Percentiles rank a stretch among this genome's conserved stretches.
phyloP scores from a whole-genome alignment of 139 green algal genomes.

The Picochlorum sp. region DNA sequence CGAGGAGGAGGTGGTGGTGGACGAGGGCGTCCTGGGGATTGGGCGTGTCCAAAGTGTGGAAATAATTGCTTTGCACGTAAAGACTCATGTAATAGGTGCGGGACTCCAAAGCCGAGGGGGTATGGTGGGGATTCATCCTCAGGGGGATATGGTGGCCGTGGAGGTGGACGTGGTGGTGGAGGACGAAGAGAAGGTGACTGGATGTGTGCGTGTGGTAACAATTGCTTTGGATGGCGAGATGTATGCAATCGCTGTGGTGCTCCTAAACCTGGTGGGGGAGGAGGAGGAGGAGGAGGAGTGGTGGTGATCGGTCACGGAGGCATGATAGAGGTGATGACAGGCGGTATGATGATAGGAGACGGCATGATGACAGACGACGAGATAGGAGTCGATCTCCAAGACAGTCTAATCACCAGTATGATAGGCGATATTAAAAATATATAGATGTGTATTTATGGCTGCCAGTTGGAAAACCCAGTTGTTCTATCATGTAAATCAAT shows the following conservation, averaged over 20 bases:
- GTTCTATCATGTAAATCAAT: slow-evolving; percentile 27
- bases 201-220: slow-evolving; percentile 74
- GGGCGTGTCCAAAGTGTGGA: slow-evolving; percentile 66
- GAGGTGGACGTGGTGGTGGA: slow-evolving; percentile 1
- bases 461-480: slow-evolving; percentile 32
- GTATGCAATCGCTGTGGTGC: slow-evolving; percentile 67
- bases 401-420: neutral
- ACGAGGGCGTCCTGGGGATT: slow-evolving; percentile 47
- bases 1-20: neutral
- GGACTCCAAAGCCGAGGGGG: slow-evolving; percentile 35
- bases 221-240: slow-evolving; percentile 61
- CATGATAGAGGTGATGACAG: neutral
- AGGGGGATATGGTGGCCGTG: slow-evolving; percentile 10
- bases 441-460: slow-evolving; percentile 15
- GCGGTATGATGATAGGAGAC: neutral
- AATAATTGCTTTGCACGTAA: slow-evolving; percentile 75
- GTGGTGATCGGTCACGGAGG: neutral
- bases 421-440: neutral
- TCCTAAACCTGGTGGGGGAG: slow-evolving; percentile 29
- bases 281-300: neutral
- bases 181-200: slow-evolving; percentile 47
- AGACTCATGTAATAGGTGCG: slow-evolving; percentile 66
- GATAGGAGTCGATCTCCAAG: slow-evolving; percentile 5
- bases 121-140: neutral
- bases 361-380: neutral